These are phyloP conservation scores for Saccharomycopsis hybrid DNA, from an alignment of 1,139 yeast species.

Conservation along the genomic window DNA sequence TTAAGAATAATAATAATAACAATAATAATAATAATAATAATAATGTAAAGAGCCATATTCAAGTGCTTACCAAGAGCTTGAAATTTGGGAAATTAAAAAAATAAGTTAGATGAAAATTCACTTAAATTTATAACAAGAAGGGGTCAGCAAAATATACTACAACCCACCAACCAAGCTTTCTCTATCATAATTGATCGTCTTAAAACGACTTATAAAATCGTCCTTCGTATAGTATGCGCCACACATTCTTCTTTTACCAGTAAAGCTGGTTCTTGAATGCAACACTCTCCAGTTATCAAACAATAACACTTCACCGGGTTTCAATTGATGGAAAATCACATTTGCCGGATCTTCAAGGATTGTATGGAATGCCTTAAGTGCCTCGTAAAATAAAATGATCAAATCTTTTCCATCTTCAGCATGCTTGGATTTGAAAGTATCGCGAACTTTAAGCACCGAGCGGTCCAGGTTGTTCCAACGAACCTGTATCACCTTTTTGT, in stretches of 20 bases:
- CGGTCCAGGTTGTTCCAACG: slow-evolving; percentile 76
- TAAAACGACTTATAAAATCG: slow-evolving; percentile 55
- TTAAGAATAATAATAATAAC: too few relatives aligned
- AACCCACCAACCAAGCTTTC: not conserved
- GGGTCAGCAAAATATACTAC: too few relatives aligned
- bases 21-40: too few relatives aligned
- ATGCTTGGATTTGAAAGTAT: not conserved
- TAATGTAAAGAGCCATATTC: too few relatives aligned
- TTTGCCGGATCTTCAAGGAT: slow-evolving; percentile 47
- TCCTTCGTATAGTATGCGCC: slow-evolving; percentile 72
- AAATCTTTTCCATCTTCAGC: not conserved
- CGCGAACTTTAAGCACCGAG: not conserved
- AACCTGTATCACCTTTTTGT: slow-evolving; percentile 47
- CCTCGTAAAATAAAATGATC: slow-evolving; percentile 42
- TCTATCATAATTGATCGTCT: slow-evolving; percentile 28
- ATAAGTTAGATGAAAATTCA: too few relatives aligned
- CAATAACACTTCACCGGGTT: slow-evolving; percentile 63
- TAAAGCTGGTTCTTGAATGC: slow-evolving; percentile 65
- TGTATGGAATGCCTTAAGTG: slow-evolving; percentile 51
- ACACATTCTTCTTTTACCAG: slow-evolving; percentile 68
- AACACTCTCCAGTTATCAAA: slow-evolving; percentile 76
- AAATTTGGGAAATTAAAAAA: too few relatives aligned
- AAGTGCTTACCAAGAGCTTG: too few relatives aligned
- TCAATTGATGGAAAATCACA: slow-evolving; percentile 51
- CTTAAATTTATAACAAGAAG: too few relatives aligned